Percentiles rank a stretch among this genome's conserved stretches.
phyloP scores from a whole-genome alignment of 495 filamentous ascomycete genomes.

The Lophiostoma macrostomum region DNA sequence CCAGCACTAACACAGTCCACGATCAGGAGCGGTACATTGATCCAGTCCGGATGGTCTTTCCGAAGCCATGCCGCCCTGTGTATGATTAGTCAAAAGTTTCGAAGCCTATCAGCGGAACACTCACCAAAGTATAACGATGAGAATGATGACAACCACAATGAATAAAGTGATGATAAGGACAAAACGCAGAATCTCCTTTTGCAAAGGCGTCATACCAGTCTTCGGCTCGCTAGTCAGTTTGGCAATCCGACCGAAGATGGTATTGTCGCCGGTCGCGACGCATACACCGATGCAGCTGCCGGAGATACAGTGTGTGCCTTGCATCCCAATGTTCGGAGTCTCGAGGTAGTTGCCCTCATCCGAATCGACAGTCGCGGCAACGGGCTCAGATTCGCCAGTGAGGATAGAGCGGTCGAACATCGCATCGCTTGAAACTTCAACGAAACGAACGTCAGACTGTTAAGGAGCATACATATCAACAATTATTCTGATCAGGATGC shows the following conservation, averaged over 20 bases:
- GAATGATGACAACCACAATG: constrained; percentile 54
- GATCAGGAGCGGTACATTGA: constrained; percentile 64
- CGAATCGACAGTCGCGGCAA: constrained; percentile 56
- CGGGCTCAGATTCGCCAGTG: constrained; percentile 64
- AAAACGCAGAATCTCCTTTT: constrained; percentile 66
- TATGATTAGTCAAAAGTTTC: too few relatives aligned
- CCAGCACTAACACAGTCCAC: constrained; percentile 58
- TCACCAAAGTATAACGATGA: constrained; percentile 60
- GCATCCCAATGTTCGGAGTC: constrained; percentile 67
- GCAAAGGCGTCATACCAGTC: constrained; percentile 60
- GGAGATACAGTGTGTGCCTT: constrained; percentile 66
- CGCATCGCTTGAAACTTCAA: constrained; percentile 60
- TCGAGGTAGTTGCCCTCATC: constrained; percentile 73
- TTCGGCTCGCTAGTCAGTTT: constrained; percentile 62
- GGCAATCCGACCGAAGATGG: constrained; percentile 68
- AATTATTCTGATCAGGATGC: too few relatives aligned
- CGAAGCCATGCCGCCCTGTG: constrained; percentile 63
- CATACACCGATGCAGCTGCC: constrained; percentile 64
- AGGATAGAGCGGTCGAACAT: constrained; percentile 71
- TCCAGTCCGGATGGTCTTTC: constrained; percentile 58
- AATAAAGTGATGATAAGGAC: constrained; percentile 58
- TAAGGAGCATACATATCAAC: too few relatives aligned
- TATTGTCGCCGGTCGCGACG: constrained; percentile 56
- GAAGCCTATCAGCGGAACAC: too few relatives aligned
- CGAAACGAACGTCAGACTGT: constrained; percentile 67